Percentiles rank a stretch among this genome's conserved stretches.
Evolutionary conservation across 768 basidiomycete species (phyloP).

Genomic region (Rhizopogon vesiculosus): DNA sequence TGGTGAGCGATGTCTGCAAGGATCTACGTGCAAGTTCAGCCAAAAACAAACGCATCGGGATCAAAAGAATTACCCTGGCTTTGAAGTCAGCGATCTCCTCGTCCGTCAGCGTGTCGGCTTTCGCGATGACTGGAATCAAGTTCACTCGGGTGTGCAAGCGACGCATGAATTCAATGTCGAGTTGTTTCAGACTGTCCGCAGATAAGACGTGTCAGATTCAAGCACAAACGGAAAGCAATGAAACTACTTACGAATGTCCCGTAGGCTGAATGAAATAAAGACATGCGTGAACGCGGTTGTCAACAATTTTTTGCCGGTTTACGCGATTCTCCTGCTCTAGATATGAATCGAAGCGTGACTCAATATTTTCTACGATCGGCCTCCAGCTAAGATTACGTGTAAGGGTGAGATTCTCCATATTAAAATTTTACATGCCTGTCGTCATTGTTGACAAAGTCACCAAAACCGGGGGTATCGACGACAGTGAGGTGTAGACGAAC

Average conservation of each 20-base stretch:
- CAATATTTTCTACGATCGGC: conserved; percentile 97
- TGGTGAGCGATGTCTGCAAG: conserved; percentile 91
- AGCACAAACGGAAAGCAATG: not conserved
- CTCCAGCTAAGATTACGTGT: conserved; percentile 70
- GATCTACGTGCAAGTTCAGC: conserved; percentile 46
- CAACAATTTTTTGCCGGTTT: conserved; percentile 87
- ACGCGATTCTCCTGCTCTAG: conserved; percentile 99
- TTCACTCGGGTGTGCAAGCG: conserved; percentile 97
- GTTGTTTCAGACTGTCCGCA: conserved; percentile 79
- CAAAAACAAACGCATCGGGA: not conserved
- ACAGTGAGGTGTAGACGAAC: conserved; percentile 97
- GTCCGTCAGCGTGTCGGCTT: conserved; percentile 96
- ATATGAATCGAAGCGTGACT: conserved; percentile 95
- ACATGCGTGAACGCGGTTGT: conserved; percentile 98
- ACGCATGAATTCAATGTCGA: conserved; percentile 99
- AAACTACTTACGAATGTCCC: conserved; percentile 81
- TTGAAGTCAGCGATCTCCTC: conserved; percentile 94
- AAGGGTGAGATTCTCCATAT: conserved; percentile 10
- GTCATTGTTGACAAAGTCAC: conserved; percentile 99
- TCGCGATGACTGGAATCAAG: conserved; percentile 97
- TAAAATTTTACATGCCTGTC: conserved; percentile 62
- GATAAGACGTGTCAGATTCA: not conserved
- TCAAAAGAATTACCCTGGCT: conserved; percentile 57
- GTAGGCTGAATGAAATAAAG: conserved; percentile 99
- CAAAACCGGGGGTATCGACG: conserved; percentile 98